phyloP scores from a whole-genome alignment of 2,329 filamentous ascomycete species.

The Escovopsis sp. region DNA sequence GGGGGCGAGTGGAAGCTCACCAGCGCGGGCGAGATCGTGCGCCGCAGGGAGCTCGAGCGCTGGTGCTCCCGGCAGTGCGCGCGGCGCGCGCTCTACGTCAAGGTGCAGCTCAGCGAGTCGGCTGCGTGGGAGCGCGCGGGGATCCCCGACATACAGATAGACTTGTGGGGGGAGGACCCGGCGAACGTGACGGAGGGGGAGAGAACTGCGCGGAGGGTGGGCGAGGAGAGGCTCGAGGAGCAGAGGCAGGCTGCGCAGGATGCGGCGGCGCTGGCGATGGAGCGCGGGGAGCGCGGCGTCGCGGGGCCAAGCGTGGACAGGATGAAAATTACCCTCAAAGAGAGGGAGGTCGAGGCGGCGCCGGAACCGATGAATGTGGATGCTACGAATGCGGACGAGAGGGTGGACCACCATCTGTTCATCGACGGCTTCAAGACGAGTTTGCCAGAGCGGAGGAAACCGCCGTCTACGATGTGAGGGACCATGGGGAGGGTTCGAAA shows the following conservation, averaged over 20 bases:
- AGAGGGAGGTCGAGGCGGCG: constrained; percentile 27
- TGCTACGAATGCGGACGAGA: no score
- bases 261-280: constrained; percentile 31
- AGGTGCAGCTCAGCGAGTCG: constrained; percentile 73
- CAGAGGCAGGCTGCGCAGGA: constrained; percentile 24
- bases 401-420: constrained; percentile 26
- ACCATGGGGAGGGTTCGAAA: no score
- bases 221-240: constrained; percentile 28
- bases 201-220: constrained; percentile 21
- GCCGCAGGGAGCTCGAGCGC: constrained; percentile 57
- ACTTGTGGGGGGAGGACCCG: constrained; percentile 52
- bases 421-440: constrained; percentile 29
- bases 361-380: constrained; percentile 13
- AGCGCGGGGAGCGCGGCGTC: constrained; percentile 25
- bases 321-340: constrained; percentile 34
- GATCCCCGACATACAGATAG: constrained; percentile 38
- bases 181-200: constrained; percentile 28
- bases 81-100: constrained; percentile 65
- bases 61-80: constrained; percentile 80
- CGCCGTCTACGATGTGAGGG: not conserved
- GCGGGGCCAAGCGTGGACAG: constrained; percentile 12
- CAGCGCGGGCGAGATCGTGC: constrained; percentile 45
- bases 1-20: constrained; percentile 56
- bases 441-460: constrained; percentile 3
- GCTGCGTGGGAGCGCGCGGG: constrained; percentile 70